Base-by-base conservation (phyloP, 73 alveolate genomes). In the Paramecium octaurelia region DNA sequence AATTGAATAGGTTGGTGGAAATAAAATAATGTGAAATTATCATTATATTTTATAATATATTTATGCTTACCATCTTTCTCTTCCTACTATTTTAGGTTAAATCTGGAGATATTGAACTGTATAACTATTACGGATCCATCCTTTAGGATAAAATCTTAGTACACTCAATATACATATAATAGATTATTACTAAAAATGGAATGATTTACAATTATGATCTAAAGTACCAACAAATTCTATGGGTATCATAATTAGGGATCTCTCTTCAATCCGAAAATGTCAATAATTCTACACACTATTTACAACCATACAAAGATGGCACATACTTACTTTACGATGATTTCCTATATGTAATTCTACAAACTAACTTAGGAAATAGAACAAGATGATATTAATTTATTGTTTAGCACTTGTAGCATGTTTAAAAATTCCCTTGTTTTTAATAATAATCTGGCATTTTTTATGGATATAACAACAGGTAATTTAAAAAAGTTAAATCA, bases 1-100 rank as follows among this genome's bases (percentile, higher is more conserved):
- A 35, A 77, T 87, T 64, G 93, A 87, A 64, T 77, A 87, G 40
- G 93, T 87, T 68, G 93, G 93, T 20, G 93, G 93, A 6, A n/a
- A 12, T 31, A 54, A 20, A n/a, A 54, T 18, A 54, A 54, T 18
- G 31, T 54, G 69, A 54, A 54, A 54, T 20, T 54, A 54, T 54
- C 34, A 6, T 12, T 54, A 54, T 54, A 54, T 54, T 54, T 54
- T 18, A 54, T 54, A 54, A 54, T 48, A 54, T 54, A 54, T 54
- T 54, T 54, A 54, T 54, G n/a, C 31, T 54, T 34, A 18, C 10
- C 11, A 16, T 54, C 69, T 18, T 54, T 54, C 69, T 18, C 21
- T 54, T 6, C 31, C 8, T 16, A 54, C 2, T 18, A 4, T 54
- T 6, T 54, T 54, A 54, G 27, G 14, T 18, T 7, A 18, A 14